Evolutionary conservation across 2,329 filamentous ascomycete species (phyloP).

Genomic region (Aquanectria penicillioides): DNA sequence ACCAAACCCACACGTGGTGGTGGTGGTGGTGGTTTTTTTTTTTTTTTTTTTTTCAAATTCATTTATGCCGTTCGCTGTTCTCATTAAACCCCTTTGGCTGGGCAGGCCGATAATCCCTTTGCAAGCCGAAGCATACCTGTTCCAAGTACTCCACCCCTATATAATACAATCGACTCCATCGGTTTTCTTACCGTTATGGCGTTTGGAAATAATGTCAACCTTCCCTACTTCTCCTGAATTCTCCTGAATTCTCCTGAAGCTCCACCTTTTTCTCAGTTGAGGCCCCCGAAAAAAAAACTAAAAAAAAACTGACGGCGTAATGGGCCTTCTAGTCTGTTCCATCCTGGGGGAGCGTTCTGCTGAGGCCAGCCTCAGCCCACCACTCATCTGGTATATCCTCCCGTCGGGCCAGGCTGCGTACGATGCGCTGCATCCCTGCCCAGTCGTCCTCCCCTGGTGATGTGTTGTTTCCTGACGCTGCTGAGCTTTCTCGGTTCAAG

Average conservation of each 20-base stretch:
- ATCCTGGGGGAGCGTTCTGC: conserved; percentile 60
- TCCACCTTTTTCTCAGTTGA: too few species aligned
- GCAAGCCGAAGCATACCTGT: background rate
- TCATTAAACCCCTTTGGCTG: conserved; percentile 9
- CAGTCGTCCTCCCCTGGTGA: conserved; percentile 50
- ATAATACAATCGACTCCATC: conserved; percentile 8
- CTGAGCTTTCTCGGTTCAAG: conserved; percentile 34
- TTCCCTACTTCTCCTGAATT: background rate
- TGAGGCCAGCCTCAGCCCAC: conserved; percentile 79
- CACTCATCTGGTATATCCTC: conserved; percentile 85
- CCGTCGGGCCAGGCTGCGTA: conserved; percentile 74
- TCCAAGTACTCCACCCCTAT: conserved; percentile 1
- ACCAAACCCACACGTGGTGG: background rate
- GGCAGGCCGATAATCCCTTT: background rate
- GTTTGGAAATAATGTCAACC: conserved; percentile 3
- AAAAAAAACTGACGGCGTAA: too few species aligned
- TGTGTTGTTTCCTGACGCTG: conserved; percentile 28
- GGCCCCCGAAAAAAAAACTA: too few species aligned
- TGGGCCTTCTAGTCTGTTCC: conserved; percentile 33
- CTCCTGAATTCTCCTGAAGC: too few species aligned
- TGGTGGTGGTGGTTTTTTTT: too few species aligned
- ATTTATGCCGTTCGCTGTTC: conserved; percentile 12
- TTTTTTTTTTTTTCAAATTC: conserved; percentile 10
- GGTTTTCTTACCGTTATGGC: background rate
- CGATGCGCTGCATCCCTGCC: conserved; percentile 76